Base-by-base conservation (phyloP, 768 basidiomycete genomes). In the Antrodiella citrinella region DNA sequence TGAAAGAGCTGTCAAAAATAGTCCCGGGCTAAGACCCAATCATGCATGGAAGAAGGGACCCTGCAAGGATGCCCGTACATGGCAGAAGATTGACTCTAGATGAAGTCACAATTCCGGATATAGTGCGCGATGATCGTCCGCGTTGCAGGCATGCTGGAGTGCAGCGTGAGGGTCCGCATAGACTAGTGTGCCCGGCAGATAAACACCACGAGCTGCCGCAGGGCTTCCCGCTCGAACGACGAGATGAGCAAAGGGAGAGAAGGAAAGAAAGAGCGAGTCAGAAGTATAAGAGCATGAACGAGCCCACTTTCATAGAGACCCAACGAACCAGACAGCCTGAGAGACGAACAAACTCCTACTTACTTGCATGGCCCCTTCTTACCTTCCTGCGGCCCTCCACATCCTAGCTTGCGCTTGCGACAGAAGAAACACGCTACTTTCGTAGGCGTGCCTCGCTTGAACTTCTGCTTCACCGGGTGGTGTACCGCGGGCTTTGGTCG, bases 371-470 rank as follows among this genome's bases (percentile, higher is more conserved):
- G 4, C 15, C 15, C 22, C 41, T 22, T 39, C 9, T 25, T 21
- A n/a, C 45, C 15, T 12, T n/a, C 4, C 4, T 20, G 24, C 4
- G 24, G 12, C 15, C 52, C 53, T n/a, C 53, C 53, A 19, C 53
- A 54, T 15, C n/a, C 22, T 13, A 54, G 50, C 24, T 50, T 53
- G 13, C 53, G 53, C 23, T 38, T 21, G 4, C 53, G 25, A 38
- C 53, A 54, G 24, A 49, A 54, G n/a, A 23, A 45, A 30, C 53
- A 54, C 15, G 53, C 53, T 7, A 54, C 41, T 43, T 18, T 43
- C 5, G 21, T 22, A 5, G 41, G 41, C 9, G 41, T 43, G 18
- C 41, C 21, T 5, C 41, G 30, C 15, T 35, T 35, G 30, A 7
- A 35, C 30, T 35, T 35, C 7, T 7, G 7, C 30, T 15, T 35